phyloP scores from a whole-genome alignment of 768 basidiomycete genomes.

The Boletus sp. region DNA sequence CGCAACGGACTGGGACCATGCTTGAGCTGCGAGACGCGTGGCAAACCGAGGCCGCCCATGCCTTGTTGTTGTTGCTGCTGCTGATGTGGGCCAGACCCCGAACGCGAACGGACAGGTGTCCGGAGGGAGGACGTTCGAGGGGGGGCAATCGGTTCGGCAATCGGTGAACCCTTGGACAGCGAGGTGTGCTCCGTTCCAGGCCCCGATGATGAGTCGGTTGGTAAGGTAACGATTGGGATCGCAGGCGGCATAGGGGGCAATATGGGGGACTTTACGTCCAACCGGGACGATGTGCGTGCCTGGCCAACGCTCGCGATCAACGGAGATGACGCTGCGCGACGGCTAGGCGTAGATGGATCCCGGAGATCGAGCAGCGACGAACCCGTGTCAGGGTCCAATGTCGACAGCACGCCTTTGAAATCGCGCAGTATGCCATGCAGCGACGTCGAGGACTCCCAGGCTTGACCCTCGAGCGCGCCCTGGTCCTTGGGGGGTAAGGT shows the following conservation, averaged over 20 bases:
- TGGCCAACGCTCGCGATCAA: slow-evolving; percentile 36
- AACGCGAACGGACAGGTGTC: slow-evolving; percentile 31
- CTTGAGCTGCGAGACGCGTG: slow-evolving; percentile 35
- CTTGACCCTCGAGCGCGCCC: slow-evolving; percentile 22
- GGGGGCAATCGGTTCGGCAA: slow-evolving; percentile 29
- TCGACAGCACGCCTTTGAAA: slow-evolving; percentile 69
- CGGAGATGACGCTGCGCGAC: slow-evolving; percentile 38
- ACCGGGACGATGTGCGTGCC: slow-evolving; percentile 20
- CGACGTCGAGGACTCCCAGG: slow-evolving; percentile 44
- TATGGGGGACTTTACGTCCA: slow-evolving; percentile 21
- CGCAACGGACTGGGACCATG: slow-evolving; percentile 45
- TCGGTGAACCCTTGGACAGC: slow-evolving; percentile 53
- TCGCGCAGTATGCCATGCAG: slow-evolving; percentile 67
- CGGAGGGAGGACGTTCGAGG: slow-evolving; percentile 33
- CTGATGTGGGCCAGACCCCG: slow-evolving; percentile 28
- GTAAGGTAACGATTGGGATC: slow-evolving; percentile 26
- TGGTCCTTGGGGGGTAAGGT: slow-evolving; percentile 36
- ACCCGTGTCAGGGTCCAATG: slow-evolving; percentile 56
- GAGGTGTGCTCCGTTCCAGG: slow-evolving; percentile 29
- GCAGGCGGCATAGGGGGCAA: slow-evolving; percentile 13
- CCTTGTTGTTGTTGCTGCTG: slow-evolving; percentile 19
- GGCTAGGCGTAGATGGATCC: slow-evolving; percentile 61
- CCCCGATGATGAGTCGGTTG: slow-evolving; percentile 24
- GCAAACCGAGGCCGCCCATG: slow-evolving; percentile 27
- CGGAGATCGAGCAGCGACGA: slow-evolving; percentile 57